Conservation (phyloP, 2,329 filamentous ascomycete genomes). For the Aspergillus sp. region DNA sequence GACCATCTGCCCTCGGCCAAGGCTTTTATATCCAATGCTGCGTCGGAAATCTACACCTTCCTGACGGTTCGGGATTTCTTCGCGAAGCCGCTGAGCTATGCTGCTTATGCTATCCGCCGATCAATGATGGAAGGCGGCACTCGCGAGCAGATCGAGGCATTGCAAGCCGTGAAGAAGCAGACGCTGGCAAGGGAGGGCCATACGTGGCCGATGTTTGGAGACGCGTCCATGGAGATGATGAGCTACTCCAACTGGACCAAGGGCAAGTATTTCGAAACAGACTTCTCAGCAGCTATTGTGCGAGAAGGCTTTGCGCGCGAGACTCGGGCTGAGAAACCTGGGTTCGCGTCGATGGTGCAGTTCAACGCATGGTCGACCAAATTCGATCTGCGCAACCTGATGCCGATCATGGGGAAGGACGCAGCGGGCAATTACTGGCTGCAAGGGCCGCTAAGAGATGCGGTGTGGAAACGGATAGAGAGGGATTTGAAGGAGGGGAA, state of each 20-base stretch:
- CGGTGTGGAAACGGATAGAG: neutral
- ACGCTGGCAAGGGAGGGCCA: neutral
- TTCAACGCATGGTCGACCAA: neutral
- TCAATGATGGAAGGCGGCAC: neutral
- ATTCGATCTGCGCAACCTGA: neutral
- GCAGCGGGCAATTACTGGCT: neutral
- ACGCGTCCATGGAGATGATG: neutral
- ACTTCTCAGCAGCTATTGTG: neutral
- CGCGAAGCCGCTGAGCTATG: neutral
- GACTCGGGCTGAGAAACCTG: neutral
- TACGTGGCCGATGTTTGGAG: neutral
- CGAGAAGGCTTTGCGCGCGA: neutral
- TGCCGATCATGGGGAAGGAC: neutral
- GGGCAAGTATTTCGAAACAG: neutral
- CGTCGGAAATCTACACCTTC: neutral
- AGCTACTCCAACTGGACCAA: neutral
- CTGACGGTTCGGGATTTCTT: neutral
- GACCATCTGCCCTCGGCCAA: neutral
- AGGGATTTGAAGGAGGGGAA: neutral
- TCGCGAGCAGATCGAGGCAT: neutral
- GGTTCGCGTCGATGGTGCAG: neutral
- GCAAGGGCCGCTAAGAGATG: neutral
- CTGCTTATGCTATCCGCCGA: neutral
- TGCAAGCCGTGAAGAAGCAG: neutral
- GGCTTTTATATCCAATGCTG: neutral